These are phyloP conservation scores for Monosporozyma solicola DNA, from an alignment of 805 yeast species.

Conservation along the genomic window DNA sequence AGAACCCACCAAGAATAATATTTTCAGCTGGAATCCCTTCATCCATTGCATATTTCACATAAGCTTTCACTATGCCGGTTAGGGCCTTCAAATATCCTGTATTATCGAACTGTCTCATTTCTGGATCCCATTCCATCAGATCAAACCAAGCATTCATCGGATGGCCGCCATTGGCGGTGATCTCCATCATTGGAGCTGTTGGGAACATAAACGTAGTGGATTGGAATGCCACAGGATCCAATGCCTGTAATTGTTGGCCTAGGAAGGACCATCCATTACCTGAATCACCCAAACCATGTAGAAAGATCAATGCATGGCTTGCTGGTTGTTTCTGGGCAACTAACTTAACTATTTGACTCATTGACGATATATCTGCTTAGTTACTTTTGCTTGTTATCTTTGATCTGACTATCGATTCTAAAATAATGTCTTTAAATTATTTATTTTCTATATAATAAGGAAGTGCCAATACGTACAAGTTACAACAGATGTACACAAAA, in stretches of 20 bases:
- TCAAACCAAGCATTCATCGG: slow-evolving; percentile 86
- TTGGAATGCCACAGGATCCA: slow-evolving; percentile 34
- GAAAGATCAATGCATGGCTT: slow-evolving; percentile 59
- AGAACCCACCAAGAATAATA: slow-evolving; percentile 88
- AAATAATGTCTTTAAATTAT: background rate
- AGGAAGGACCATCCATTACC: slow-evolving; percentile 87
- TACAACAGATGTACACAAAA: background rate
- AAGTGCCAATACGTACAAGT: background rate
- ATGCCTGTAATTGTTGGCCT: slow-evolving; percentile 47
- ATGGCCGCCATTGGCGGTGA: slow-evolving; percentile 59
- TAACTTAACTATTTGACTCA: slow-evolving; percentile 23
- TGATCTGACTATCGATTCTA: background rate
- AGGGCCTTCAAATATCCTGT: slow-evolving; percentile 44
- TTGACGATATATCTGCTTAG: background rate
- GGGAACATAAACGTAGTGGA: slow-evolving; percentile 78
- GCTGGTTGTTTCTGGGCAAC: slow-evolving; percentile 32
- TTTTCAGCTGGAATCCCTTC: slow-evolving; percentile 50
- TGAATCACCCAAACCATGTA: slow-evolving; percentile 89
- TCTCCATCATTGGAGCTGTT: slow-evolving; percentile 68
- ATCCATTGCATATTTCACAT: slow-evolving; percentile 41
- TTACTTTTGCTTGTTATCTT: background rate
- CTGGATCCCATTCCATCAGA: slow-evolving; percentile 45
- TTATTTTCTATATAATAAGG: background rate
- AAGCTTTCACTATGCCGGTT: slow-evolving; percentile 28
- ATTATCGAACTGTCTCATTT: slow-evolving; percentile 37